Conservation (phyloP, 306 rosid genomes). For the Cucurbita maxima region DNA sequence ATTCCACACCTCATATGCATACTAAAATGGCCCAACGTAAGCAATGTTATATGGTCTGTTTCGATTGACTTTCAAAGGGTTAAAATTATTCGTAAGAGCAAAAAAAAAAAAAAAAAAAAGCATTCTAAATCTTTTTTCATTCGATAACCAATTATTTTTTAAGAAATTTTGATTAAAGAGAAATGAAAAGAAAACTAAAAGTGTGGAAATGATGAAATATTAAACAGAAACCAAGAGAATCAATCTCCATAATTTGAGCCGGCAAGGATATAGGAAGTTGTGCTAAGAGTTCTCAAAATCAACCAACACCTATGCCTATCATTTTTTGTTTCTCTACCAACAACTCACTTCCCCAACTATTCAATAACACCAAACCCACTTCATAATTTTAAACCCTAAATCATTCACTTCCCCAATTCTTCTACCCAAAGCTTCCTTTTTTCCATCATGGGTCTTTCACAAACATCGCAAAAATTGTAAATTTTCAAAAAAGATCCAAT, state of each 20-base stretch:
- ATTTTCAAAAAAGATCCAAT: neutral
- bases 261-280: slow-evolving; percentile 6
- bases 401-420: neutral
- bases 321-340: neutral
- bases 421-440: neutral
- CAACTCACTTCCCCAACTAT: too few species aligned
- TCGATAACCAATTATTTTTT: neutral
- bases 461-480: neutral
- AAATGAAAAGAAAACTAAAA: neutral
- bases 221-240: neutral
- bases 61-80: too few species aligned
- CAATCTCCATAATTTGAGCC: slow-evolving; percentile 7
- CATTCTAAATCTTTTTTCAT: too few species aligned
- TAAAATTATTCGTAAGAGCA: too few species aligned
- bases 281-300: neutral
- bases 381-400: neutral
- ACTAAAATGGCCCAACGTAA: too few species aligned
- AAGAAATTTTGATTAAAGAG: neutral
- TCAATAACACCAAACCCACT: neutral
- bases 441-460: neutral
- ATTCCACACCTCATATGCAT: neutral
- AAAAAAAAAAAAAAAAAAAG: too few species aligned
- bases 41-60: too few species aligned
- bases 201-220: neutral
- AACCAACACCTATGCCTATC: neutral